A percentile compares a stretch with the other conserved stretches of the same genome.
Evolutionary conservation across 345 rosid genomes (phyloP).

Genomic region (Lepidium sativum): DNA sequence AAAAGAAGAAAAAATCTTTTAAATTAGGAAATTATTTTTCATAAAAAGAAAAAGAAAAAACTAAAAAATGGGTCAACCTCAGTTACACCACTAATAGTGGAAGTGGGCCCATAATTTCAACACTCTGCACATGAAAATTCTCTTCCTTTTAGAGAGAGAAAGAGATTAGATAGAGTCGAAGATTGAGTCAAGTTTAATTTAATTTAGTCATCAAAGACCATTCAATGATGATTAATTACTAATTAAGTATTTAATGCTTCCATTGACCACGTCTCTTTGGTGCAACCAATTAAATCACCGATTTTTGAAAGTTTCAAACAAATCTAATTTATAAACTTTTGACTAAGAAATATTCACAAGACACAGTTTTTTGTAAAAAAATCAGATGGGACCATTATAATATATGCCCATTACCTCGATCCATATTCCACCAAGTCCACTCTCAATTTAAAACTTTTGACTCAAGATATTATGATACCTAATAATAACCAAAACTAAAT

Average conservation of each 20-base stretch:
- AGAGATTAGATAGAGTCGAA: constrained; percentile 24
- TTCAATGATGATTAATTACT: not conserved
- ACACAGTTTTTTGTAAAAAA: not conserved
- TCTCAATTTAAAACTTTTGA: not conserved
- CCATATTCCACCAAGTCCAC: not conserved
- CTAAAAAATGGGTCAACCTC: constrained; percentile 21
- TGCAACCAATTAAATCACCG: not conserved
- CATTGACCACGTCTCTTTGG: constrained; percentile 13
- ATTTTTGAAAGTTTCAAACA: not conserved
- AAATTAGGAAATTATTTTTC: not conserved
- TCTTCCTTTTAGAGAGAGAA: constrained; percentile 14
- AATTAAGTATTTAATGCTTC: not conserved
- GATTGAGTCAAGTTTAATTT: constrained; percentile 28
- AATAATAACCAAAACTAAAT: not conserved
- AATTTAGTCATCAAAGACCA: constrained; percentile 8
- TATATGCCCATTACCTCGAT: not conserved
- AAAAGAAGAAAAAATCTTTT: not conserved
- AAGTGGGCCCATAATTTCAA: constrained; percentile 13
- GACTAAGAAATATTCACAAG: not conserved
- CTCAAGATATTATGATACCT: not conserved
- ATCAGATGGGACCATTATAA: constrained; percentile 7
- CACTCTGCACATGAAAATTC: constrained; percentile 35
- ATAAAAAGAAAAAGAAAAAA: not conserved
- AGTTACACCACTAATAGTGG: constrained; percentile 15
- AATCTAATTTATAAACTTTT: constrained; percentile 5